Evolutionary conservation across 208 protist genomes (phyloP), one percentile per base, ranked within the genome.

Genomic region (Trypanosoma theileri): DNA sequence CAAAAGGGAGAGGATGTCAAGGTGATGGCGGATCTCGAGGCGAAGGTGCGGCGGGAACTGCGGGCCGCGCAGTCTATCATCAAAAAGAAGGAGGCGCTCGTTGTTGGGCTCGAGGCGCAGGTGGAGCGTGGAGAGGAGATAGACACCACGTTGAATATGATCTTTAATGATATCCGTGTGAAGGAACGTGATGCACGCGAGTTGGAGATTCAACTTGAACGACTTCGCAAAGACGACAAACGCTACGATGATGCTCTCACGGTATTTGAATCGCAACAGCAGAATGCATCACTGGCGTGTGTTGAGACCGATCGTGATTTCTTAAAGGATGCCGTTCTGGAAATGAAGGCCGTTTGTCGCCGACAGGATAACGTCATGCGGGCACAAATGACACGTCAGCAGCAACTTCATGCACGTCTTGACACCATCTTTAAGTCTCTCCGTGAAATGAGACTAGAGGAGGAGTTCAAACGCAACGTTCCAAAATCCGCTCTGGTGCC

Each of bases 221-320:
- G 80, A 40, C 77, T 94, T 72, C 78, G 82, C 50, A 69, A 73
- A 24, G 63, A 82, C 19, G 73, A 83, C 50, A 73, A 62, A 26
- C 73, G 62, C 60, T 76, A 82, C 13, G 84, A 88, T 28, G 55
- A 71, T 31, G 81, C 71, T 28, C 76, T 92, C 0, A 73, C 83
- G 14, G 71, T 90, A 28, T 54, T 77, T 40, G 71, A 82, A 26
- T 44, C 44, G 16, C 80, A 81, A 13, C 73, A n/a, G 44, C 24
- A 73, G 44, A 74, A 70, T 54, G 64, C 55, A 41, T 89, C 80
- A 35, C 56, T 92, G 14, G 64, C 64, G 16, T 81, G 71, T 64
- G 86, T 97, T 79, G 79, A 92, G 80, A 83, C 58, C 54, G 89
- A 97, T 73, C 82, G 78, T 59, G 77, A 86, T 46, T 95, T 82